These are phyloP conservation scores for Candida taoyuanica DNA, from an alignment of 805 yeast genomes.

Conservation along the genomic window DNA sequence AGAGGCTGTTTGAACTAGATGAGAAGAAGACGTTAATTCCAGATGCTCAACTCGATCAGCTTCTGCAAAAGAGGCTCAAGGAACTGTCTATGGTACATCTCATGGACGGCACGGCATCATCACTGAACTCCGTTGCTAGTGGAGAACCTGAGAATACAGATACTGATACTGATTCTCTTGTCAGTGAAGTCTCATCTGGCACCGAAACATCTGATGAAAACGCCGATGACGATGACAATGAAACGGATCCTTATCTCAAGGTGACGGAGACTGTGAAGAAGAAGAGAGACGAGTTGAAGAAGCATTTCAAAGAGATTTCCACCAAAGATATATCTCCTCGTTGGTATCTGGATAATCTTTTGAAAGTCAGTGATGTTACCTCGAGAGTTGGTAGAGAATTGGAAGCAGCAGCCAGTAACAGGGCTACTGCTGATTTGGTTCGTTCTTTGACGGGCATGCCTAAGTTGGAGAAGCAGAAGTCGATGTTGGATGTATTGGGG, in stretches of 20 bases:
- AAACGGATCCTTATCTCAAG: constrained; percentile 2
- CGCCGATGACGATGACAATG: neutral
- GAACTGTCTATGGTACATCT: constrained; percentile 2
- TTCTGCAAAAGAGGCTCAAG: constrained; percentile 4
- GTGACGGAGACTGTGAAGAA: constrained; percentile 7
- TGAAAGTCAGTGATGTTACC: constrained; percentile 22
- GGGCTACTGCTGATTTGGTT: constrained; percentile 36
- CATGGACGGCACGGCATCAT: neutral
- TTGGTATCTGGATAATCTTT: constrained; percentile 13
- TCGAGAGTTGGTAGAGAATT: constrained; percentile 20
- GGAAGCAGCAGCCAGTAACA: constrained; percentile 30
- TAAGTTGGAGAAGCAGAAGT: constrained; percentile 17
- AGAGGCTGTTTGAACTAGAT: constrained; percentile 7
- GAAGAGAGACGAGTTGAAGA: constrained; percentile 3
- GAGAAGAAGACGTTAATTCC: constrained; percentile 6
- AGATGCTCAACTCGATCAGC: constrained; percentile 5
- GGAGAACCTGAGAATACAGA: neutral
- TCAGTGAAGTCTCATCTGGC: constrained; percentile 5
- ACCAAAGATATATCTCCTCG: neutral
- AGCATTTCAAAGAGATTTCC: constrained; percentile 1
- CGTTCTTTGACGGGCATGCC: constrained; percentile 38
- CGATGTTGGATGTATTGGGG: constrained; percentile 26
- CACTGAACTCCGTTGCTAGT: neutral
- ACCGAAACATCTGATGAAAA: constrained; percentile 6
- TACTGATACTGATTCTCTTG: constrained; percentile 1